Base-by-base conservation (phyloP, 176 grass and related monocot genomes). In the Stipa capillata region DNA sequence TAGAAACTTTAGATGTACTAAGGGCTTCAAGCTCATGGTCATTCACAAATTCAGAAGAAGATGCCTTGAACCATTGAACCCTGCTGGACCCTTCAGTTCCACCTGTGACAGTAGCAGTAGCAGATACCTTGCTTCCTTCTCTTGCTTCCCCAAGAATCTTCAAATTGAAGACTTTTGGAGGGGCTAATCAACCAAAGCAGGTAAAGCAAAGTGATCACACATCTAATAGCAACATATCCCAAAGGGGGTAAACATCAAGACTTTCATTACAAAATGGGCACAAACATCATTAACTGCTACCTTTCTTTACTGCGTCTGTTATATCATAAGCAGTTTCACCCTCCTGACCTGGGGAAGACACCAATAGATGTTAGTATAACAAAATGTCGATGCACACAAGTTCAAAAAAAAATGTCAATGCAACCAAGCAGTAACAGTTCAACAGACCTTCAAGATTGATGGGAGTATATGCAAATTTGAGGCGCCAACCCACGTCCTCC, bases 31-130 rank as follows among this genome's bases (percentile, higher is more conserved):
- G 90, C 59, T 72, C 83, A 85, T 89, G 76, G 87, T 95, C 90
- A 23, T 76, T 83, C 50, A 77, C 77, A 73, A 93, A 87, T 77
- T 87, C 84, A 37, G 70, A 83, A 28, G 88, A 91, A 70, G 64
- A 83, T 80, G 88, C 85, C 80, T 95, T 99, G 79, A 91, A 95
- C 96, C 92, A 99, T 70, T 99, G 96, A 87, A 99, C 96, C 84
- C 87, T 82, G 60, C 90, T 99, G 67, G 53, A 90, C 72, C 78
- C 96, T 77, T 93, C 90, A 65, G 92, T 79, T 73, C 92, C 96
- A 79, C 88, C 88, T 77, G 74, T 99, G 78, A 99, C 85, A 82
- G 69, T 85, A 63, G 83, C 88, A 79, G 52, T 79, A 61, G 79
- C 90, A 78, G 69, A 93, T 43, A 98, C 71, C 74, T 94, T 98